Conservation (phyloP, 2,329 filamentous ascomycete genomes). For the Colletotrichum aenigma region DNA sequence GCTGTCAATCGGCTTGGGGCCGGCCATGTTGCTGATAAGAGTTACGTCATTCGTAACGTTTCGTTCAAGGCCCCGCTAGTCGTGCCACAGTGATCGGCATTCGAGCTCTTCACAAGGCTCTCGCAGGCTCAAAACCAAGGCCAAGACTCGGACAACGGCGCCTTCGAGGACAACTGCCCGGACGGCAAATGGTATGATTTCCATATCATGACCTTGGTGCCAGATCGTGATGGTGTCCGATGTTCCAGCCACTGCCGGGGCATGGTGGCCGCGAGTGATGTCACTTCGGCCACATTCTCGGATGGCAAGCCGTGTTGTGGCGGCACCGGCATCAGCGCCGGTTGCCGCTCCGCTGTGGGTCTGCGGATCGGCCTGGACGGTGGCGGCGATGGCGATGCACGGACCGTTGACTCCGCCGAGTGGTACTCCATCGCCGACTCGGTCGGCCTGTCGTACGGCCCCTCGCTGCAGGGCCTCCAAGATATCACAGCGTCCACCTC, state of each 20-base stretch:
- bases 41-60: conserved; percentile 31
- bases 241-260: not conserved
- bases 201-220: not conserved
- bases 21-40: not conserved
- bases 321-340: not conserved
- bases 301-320: not conserved
- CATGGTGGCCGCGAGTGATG: not conserved
- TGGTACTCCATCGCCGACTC: not conserved
- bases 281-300: not conserved
- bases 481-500: not conserved
- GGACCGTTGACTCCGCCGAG: not conserved
- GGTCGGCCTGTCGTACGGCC: not conserved
- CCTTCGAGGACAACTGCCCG: not conserved
- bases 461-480: not conserved
- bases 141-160: not conserved
- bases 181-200: not conserved
- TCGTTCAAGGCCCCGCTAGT: conserved; percentile 33
- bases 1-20: not conserved
- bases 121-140: not conserved
- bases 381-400: not conserved
- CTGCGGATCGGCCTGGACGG: not conserved
- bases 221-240: not conserved
- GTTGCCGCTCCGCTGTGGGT: not conserved
- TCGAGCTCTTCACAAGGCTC: not conserved
- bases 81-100: not conserved